Conservation (phyloP, 495 filamentous ascomycete genomes). For the Hapsidospora chrysogenum region DNA sequence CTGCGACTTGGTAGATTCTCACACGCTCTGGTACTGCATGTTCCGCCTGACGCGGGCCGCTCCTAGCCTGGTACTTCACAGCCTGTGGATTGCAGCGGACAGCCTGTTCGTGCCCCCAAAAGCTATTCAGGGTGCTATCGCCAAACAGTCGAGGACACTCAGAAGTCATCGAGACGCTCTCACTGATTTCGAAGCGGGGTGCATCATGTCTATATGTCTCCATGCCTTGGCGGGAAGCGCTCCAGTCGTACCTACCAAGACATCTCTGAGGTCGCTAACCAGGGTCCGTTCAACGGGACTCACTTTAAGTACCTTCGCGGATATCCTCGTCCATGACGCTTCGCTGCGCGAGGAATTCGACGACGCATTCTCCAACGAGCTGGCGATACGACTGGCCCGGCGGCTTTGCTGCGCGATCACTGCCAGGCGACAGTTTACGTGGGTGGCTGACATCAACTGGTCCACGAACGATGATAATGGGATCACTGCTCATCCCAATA, state of each 20-base stretch:
- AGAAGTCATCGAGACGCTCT: slow-evolving; percentile 18
- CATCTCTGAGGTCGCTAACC: slow-evolving; percentile 31
- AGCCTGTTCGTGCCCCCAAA: slow-evolving; percentile 49
- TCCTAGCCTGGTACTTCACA: slow-evolving; percentile 48
- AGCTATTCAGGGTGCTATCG: slow-evolving; percentile 20
- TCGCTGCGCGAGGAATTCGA: slow-evolving; percentile 35
- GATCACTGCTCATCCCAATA: not conserved
- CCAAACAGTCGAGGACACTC: slow-evolving; percentile 18
- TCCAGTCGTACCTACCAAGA: slow-evolving; percentile 25
- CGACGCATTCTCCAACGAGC: slow-evolving; percentile 33
- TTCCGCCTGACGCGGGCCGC: slow-evolving; percentile 29
- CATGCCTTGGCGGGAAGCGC: slow-evolving; percentile 34
- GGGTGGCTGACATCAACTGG: slow-evolving; percentile 17
- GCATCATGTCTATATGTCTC: slow-evolving; percentile 33
- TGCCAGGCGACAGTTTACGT: slow-evolving; percentile 27
- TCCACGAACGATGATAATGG: slow-evolving; percentile 10
- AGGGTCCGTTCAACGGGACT: slow-evolving; percentile 30
- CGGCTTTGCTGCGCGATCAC: slow-evolving; percentile 33
- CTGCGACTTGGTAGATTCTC: slow-evolving; percentile 28
- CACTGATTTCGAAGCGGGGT: slow-evolving; percentile 27
- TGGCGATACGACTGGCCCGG: slow-evolving; percentile 32
- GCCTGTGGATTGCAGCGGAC: slow-evolving; percentile 58
- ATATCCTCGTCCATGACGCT: slow-evolving; percentile 19
- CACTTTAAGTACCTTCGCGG: slow-evolving; percentile 16
- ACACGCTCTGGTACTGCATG: slow-evolving; percentile 35